Conservation (phyloP, 2,329 filamentous ascomycete genomes). For the Lasiodiplodia sp. region DNA sequence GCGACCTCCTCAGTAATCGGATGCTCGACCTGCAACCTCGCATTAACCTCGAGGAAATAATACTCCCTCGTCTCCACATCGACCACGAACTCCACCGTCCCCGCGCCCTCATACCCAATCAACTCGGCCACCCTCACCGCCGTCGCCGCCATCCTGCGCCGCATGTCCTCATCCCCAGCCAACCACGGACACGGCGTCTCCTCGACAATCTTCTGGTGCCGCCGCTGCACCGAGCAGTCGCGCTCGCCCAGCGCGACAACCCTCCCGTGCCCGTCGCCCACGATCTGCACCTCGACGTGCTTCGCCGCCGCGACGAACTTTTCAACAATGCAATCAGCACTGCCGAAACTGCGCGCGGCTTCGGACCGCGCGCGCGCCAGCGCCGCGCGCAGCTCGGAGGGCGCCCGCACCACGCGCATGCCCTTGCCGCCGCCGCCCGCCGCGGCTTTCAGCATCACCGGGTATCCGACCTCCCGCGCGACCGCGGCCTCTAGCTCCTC, state of each 20-base stretch:
- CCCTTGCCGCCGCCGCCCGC: conserved; percentile 77
- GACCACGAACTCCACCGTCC: conserved; percentile 89
- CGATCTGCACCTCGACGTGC: conserved; percentile 90
- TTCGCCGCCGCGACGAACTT: conserved; percentile 79
- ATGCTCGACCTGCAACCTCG: conserved; percentile 65
- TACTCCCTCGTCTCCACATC: conserved; percentile 81
- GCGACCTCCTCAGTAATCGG: conserved; percentile 66
- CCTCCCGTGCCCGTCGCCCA: conserved; percentile 80
- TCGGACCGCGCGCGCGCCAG: conserved; percentile 75
- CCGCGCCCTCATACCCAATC: conserved; percentile 77
- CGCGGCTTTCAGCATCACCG: conserved; percentile 69
- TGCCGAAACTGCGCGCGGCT: conserved; percentile 80
- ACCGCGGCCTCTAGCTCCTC: conserved; percentile 54
- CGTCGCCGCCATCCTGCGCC: conserved; percentile 67
- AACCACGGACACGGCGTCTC: conserved; percentile 81
- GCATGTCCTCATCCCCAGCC: conserved; percentile 49
- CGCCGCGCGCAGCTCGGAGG: conserved; percentile 73
- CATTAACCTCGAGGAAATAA: conserved; percentile 70
- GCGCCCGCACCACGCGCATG: conserved; percentile 74
- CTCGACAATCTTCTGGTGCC: conserved; percentile 91
- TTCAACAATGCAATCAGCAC: conserved; percentile 85
- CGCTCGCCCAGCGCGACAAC: conserved; percentile 84
- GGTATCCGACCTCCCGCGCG: conserved; percentile 55
- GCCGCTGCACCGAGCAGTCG: conserved; percentile 85
- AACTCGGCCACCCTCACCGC: conserved; percentile 70